phyloP scores from a whole-genome alignment of 2,329 filamentous ascomycete species.

The Fusarium citri region DNA sequence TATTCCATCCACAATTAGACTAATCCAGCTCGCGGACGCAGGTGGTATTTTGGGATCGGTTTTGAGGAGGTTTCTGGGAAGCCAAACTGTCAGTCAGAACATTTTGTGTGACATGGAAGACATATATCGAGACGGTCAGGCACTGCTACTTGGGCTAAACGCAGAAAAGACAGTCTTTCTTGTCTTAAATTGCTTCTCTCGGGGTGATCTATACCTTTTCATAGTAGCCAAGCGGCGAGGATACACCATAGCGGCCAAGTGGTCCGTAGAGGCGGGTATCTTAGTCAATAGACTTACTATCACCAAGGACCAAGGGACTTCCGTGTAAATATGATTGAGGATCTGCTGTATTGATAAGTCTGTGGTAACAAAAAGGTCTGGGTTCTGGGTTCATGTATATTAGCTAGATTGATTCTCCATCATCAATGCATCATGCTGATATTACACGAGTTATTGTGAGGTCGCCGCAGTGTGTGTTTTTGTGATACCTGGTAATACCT shows the following conservation, averaged over 20 bases:
- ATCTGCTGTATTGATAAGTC: neutral
- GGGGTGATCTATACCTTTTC: neutral
- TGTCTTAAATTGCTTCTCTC: constrained; percentile 1
- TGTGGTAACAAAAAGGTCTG: neutral
- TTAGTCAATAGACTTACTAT: constrained; percentile 1
- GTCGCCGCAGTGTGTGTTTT: too few species aligned
- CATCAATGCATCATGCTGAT: neutral
- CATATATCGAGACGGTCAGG: constrained; percentile 4
- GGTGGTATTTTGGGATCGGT: constrained; percentile 11
- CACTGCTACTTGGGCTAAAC: neutral
- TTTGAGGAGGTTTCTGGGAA: constrained; percentile 4
- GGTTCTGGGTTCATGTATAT: neutral
- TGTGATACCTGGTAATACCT: too few species aligned
- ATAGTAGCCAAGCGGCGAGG: neutral
- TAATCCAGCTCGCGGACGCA: neutral
- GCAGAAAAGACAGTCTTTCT: neutral
- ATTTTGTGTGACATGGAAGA: neutral
- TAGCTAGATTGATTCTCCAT: neutral
- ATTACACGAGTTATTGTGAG: neutral
- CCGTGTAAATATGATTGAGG: neutral
- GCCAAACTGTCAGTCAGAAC: neutral
- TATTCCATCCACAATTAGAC: constrained; percentile 42
- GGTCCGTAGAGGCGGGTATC: neutral
- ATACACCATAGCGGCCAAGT: neutral
- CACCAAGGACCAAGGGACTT: neutral